Base-by-base conservation (phyloP, 2,329 filamentous ascomycete genomes). In the Neonectria magnoliae region DNA sequence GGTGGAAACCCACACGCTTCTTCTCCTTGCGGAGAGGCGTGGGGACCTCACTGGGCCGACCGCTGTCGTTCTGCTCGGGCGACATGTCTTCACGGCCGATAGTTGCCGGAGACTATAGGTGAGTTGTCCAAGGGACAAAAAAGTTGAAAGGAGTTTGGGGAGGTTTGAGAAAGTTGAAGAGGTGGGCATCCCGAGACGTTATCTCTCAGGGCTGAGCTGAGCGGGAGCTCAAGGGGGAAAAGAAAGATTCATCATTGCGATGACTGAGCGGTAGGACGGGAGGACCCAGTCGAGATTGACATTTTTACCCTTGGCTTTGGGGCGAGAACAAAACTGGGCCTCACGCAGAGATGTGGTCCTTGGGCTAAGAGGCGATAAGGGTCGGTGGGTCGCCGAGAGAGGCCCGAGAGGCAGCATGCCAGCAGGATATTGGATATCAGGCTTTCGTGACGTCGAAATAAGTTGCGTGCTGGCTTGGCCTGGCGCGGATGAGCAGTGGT, bases 1-100 rank as follows among this genome's bases (percentile, higher is more conserved):
- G 71, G 59, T 78, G 77, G 62, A 78, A 82, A 54, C 76, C 80
- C 14, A 82, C 80, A 47, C 76, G 75, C 75, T 82, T 82, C 76
- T 82, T 82, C 55, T 79, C 77, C 67, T 72, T 81, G 54, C 73
- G 76, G 56, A 68, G 62, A 25, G 78, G 76, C 36, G 76, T 77
- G 59, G 72, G 69, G 61, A 73, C 69, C 68, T 74, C 73, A 51
- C 71, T 77, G 18, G 71, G 68, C 25, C 68, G 69, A 55, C 66
- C 70, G 63, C 70, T 77, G 63, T 74, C 75, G 62, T 70, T 75
- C 27, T 70, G 67, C 54, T 75, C 69, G 62, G 68, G 61, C 60
- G 65, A 60, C 72, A 75, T 73, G 53, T 47, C 56, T 52, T 52
- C 53, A 54, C 38, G 61, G 55, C 57, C 25, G 47, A 57, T 29